Conservation (phyloP, 2,329 filamentous ascomycete species). For the Colletotrichum lindemuthianum region DNA sequence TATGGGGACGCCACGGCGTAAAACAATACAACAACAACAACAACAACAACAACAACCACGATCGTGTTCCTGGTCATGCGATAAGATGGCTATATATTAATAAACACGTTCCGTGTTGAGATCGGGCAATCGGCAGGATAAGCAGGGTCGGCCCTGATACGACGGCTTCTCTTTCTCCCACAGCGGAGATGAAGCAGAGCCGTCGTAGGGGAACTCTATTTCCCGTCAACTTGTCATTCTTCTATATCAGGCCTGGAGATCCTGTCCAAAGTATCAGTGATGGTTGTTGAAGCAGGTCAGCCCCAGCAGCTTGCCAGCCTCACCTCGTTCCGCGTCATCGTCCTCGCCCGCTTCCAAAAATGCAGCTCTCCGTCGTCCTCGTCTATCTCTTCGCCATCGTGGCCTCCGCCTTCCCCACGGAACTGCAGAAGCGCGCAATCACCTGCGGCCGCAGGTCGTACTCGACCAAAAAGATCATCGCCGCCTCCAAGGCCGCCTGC, state of each 20-base stretch:
- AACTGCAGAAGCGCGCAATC: conserved; percentile 46
- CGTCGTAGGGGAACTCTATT: not conserved
- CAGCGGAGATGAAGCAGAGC: not conserved
- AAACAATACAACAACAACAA: no score
- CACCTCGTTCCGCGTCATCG: not conserved
- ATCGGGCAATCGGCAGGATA: conserved; percentile 21
- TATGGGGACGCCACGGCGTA: no score
- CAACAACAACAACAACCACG: no score
- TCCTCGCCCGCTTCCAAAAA: conserved; percentile 7
- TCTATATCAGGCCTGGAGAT: no score
- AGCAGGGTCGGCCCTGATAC: conserved; percentile 14
- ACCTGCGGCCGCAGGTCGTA: conserved; percentile 67
- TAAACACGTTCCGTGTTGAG: conserved; percentile 31
- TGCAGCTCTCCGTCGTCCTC: conserved; percentile 35
- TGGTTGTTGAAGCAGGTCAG: not conserved
- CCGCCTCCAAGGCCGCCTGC: conserved; percentile 63
- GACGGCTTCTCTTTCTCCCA: not conserved
- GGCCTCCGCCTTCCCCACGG: conserved; percentile 26
- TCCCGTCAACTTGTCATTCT: not conserved
- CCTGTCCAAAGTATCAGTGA: no score
- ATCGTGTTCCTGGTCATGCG: conserved; percentile 32
- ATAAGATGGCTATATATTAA: conserved; percentile 25
- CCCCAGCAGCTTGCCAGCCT: not conserved
- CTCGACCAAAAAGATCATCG: conserved; percentile 57
- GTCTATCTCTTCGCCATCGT: conserved; percentile 33